Percentiles rank a stretch among this genome's conserved stretches.
These are phyloP conservation scores for Globisporangium iwayamae DNA, from an alignment of 352 stramenopile genomes.

Conservation along the genomic window DNA sequence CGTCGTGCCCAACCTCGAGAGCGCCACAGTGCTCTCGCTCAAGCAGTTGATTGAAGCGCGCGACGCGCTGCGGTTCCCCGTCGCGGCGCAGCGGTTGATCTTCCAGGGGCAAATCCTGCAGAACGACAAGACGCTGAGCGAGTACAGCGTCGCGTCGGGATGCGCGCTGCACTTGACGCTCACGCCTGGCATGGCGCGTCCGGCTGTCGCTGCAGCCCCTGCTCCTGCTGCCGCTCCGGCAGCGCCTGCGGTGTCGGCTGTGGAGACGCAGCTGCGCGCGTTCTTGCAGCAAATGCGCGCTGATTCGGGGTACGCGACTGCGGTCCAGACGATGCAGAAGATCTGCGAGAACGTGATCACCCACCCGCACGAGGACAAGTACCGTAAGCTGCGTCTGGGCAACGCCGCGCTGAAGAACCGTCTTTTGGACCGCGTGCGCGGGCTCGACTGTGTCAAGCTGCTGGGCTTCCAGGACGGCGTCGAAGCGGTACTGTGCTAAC, in stretches of 20 bases:
- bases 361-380: conserved; percentile 75
- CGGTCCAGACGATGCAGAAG: conserved; percentile 70
- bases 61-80: conserved; percentile 51
- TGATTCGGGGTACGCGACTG: conserved; percentile 41
- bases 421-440: conserved; percentile 55
- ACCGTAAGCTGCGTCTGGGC: conserved; percentile 62
- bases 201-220: conserved; percentile 13
- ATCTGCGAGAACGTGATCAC: conserved; percentile 79
- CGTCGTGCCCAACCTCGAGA: conserved; percentile 32
- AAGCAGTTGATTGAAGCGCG: conserved; percentile 67
- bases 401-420: conserved; percentile 66
- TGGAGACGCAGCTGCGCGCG: conserved; percentile 31
- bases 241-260: conserved; percentile 10
- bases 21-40: conserved; percentile 51
- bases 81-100: conserved; percentile 74
- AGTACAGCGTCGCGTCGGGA: conserved; percentile 58
- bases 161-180: conserved; percentile 77
- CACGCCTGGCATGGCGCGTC: conserved; percentile 23
- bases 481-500: conserved; percentile 36
- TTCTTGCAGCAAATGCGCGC: conserved; percentile 59
- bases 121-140: conserved; percentile 56
- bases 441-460: conserved; percentile 54
- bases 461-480: conserved; percentile 71
- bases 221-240: conserved; percentile 6
- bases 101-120: conserved; percentile 86